Evolutionary conservation across 306 rosid genomes (phyloP), one percentile per base, ranked within the genome.

Genomic region (Macrotyloma uniflorum): DNA sequence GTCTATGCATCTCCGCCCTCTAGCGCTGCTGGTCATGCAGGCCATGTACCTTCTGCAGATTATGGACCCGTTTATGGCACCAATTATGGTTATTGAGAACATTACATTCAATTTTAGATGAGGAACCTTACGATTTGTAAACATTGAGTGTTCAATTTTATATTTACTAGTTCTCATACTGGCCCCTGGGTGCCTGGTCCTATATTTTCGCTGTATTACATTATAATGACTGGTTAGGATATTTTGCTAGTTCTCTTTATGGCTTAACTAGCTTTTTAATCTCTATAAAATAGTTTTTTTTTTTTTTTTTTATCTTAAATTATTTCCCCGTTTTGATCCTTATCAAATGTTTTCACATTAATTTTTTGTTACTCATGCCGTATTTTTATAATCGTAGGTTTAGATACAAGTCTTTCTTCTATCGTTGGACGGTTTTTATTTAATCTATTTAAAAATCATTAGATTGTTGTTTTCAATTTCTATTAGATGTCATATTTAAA

Each of bases 61-160:
- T 88, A 83, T 67, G 91, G 86, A 16, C 43, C 85, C 13, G 86
- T 81, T 18, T 88, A 88, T 67, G 91, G 91, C 71, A 38, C 87
- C 84, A 83, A 75, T 76, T 85, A 83, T 63, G 91, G 88, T 30
- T 83, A 85, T 33, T 88, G 83, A 88, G 79, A 59, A 47, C 43
- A 54, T 59, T 40, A 18, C 55, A 43, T 74, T 72, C 26, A 49
- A 73, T 74, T 58, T 74, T 78, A 35, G 82, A 54, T 50, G 74
- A 12, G 83, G 76, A 18, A 81, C 70, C 81, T 13, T 35, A n/a
- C 18, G 47, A 35, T 38, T 19, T 71, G 74, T 71, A 54, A 83
- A 49, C 88, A 13, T 26, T 70, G 28, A 19, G 67, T 14, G n/a
- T 82, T 84, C 70, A 45, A 19, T 49, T 49, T 64, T 65, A 80